Percentiles rank a stretch among this genome's conserved stretches.
These are phyloP conservation scores for Pichia occidentalis DNA, from an alignment of 805 yeast genomes.

Conservation along the genomic window DNA sequence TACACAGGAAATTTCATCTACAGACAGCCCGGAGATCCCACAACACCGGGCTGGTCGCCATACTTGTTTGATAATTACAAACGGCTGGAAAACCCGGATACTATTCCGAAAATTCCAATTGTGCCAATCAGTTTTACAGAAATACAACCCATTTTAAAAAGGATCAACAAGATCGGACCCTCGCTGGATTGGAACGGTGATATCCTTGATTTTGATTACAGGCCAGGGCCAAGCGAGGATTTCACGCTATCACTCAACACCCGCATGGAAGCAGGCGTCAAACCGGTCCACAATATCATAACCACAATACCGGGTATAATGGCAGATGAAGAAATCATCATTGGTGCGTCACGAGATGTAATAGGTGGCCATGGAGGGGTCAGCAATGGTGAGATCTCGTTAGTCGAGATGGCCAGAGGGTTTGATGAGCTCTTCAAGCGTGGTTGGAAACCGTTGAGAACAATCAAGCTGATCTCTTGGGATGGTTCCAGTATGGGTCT, in stretches of 20 bases:
- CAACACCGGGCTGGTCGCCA: slow-evolving; percentile 68
- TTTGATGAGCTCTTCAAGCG: slow-evolving; percentile 36
- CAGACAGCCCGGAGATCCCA: slow-evolving; percentile 69
- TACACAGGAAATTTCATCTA: slow-evolving; percentile 54
- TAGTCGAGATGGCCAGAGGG: slow-evolving; percentile 49
- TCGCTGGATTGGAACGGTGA: slow-evolving; percentile 35
- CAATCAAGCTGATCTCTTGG: slow-evolving; percentile 35
- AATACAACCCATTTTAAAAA: slow-evolving; percentile 34
- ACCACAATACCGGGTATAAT: slow-evolving; percentile 53
- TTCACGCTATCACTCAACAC: slow-evolving; percentile 34
- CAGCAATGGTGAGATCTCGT: slow-evolving; percentile 41
- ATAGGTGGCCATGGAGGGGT: slow-evolving; percentile 47
- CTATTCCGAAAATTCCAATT: slow-evolving; percentile 48
- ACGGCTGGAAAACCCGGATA: slow-evolving; percentile 33
- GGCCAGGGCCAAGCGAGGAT: slow-evolving; percentile 39
- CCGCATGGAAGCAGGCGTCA: slow-evolving; percentile 35
- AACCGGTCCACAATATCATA: slow-evolving; percentile 42
- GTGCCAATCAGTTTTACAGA: slow-evolving; percentile 43
- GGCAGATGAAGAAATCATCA: slow-evolving; percentile 43
- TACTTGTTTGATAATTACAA: slow-evolving; percentile 31
- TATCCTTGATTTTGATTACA: slow-evolving; percentile 37
- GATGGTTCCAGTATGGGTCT: slow-evolving; percentile 44
- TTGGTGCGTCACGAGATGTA: slow-evolving; percentile 52
- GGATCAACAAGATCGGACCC: slow-evolving; percentile 33
- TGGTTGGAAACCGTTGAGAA: slow-evolving; percentile 41